Evolutionary conservation across 495 filamentous ascomycete species (phyloP), one percentile per base, ranked within the genome.

Genomic region (Rostrohypoxylon terebratum): DNA sequence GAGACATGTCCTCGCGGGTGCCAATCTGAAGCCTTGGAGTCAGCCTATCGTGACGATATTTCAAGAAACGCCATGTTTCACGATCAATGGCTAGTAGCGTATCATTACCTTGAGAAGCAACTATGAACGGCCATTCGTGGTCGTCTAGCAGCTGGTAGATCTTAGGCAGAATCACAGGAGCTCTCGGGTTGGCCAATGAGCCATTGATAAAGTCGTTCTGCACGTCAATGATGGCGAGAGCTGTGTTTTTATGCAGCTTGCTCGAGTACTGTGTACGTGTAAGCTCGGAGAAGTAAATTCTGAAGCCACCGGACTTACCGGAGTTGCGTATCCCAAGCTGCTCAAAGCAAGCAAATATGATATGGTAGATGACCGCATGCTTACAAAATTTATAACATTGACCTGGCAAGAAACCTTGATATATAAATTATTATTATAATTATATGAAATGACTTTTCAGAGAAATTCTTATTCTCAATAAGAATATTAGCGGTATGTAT

Each of bases 201-300:
- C 77, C 77, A 4, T 47, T 77, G 47, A 79, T 79, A 53, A 79
- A 79, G 48, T 79, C 77, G 33, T 79, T 79, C 38, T 79, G 77
- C 14, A 77, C 72, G 33, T 79, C 76, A 23, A 79, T 71, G 31
- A 79, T 72, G 4, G 73, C 68, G 28, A 79, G 76, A 2, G 77
- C 75, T 4, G 77, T 79, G 4, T 71, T 72, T 50, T 71, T 76
- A 59, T 75, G 77, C 18, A 79, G 36, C 28, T 73, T 66, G 25
- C 58, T 69, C 9, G 71, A 74, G 58, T 36, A 74, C 71, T 74
- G 28, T 54, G 2, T 14, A 11, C 6, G 31, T 28, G 18, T 74
- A 31, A 69, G 40, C 18, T 1, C 2, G 16, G 55, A 34, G 1
- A 16, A 42, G 0, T 58, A 6, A 11, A 16, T n/a, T 38, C 1